Conservation (phyloP, 805 yeast genomes). For the Kodamaea lidongshanica region DNA sequence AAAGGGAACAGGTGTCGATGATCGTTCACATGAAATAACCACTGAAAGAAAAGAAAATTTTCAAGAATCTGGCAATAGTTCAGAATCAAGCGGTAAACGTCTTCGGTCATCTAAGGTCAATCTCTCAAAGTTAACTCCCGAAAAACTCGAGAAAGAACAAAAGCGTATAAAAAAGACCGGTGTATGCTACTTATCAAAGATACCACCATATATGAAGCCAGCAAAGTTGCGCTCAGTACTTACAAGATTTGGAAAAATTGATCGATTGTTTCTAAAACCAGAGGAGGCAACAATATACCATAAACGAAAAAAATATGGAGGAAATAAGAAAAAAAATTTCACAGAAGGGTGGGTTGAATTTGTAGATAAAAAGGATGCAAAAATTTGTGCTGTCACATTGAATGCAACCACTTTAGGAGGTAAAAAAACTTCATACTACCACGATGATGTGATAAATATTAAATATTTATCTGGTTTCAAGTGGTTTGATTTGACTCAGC, state of each 20-base stretch:
- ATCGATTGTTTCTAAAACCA: conserved; percentile 78
- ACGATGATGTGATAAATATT: conserved; percentile 89
- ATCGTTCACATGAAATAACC: conserved; percentile 16
- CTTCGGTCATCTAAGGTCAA: conserved; percentile 6
- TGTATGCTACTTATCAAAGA: conserved; percentile 82
- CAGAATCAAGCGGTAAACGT: conserved; percentile 5
- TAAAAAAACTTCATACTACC: conserved; percentile 80
- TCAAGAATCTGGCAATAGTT: conserved; percentile 13
- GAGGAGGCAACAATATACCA: conserved; percentile 65
- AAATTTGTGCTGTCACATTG: conserved; percentile 75
- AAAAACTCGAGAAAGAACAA: conserved; percentile 48
- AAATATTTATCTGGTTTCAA: conserved; percentile 88
- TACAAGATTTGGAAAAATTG: conserved; percentile 79
- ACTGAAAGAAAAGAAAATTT: conserved; percentile 12
- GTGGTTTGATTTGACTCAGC: conserved; percentile 92
- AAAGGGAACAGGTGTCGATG: conserved; percentile 8
- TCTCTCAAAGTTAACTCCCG: conserved; percentile 50
- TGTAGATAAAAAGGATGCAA: conserved; percentile 76
- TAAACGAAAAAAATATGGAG: conserved; percentile 75
- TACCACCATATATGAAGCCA: conserved; percentile 98
- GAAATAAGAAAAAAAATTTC: conserved; percentile 80
- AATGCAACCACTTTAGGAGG: conserved; percentile 92
- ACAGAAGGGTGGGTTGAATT: conserved; percentile 98
- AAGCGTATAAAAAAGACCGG: conserved; percentile 68
- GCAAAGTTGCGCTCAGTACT: conserved; percentile 78